Base-by-base conservation (phyloP, 164 flowering plant genomes). In the grape (Vitis vinifera) region DNA sequence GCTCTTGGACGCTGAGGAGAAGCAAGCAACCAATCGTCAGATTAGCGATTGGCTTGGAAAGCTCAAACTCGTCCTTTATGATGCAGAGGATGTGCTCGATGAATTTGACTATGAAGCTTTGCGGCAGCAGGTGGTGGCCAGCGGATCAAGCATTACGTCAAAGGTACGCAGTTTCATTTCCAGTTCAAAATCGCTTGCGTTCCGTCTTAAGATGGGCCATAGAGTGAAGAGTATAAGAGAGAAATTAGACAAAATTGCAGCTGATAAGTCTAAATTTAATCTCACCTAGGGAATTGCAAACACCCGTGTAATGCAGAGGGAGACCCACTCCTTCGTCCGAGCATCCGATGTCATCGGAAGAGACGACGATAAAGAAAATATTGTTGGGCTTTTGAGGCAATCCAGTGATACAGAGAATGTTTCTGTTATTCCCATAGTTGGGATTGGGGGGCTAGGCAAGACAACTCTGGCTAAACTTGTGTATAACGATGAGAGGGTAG, bases 1-100 rank as follows among this genome's bases (percentile, higher is more conserved):
- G 15, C 65, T 79, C 6, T 55, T 47, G 17, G 78, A 76, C 59
- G 80, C 81, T 4, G 80, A 71, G 29, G 68, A 66, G 29, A 17
- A 49, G 14, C 79, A 73, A 72, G 10, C 27, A 2, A 61, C 19
- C 0, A 37, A 48, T 3, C 4, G 10, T 0, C 23, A 69, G 1
- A 47, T 68, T 8, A 56, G 30, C 14, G 12, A 13, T 10, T 75
- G 77, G 77, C 50, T 74, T 10, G 8, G 19, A n/a, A 49, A 59
- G 56, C 69, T 74, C 23, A 64, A 37, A 17, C 62, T 51, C 11
- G 50, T 3, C 3, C 52, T 58, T 60, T 58, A 61, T 53, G 75
- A 52, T 15, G 55, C 58, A 0, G 62, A 61, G 2, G 66, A 64
- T 19, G 14, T 67, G 11, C 27, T 66, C 1, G 66, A 72, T 8